A percentile compares a stretch with the other conserved stretches of the same genome.
Conservation (phyloP, 768 basidiomycete genomes). For the Neoboletus brunneissimus region DNA sequence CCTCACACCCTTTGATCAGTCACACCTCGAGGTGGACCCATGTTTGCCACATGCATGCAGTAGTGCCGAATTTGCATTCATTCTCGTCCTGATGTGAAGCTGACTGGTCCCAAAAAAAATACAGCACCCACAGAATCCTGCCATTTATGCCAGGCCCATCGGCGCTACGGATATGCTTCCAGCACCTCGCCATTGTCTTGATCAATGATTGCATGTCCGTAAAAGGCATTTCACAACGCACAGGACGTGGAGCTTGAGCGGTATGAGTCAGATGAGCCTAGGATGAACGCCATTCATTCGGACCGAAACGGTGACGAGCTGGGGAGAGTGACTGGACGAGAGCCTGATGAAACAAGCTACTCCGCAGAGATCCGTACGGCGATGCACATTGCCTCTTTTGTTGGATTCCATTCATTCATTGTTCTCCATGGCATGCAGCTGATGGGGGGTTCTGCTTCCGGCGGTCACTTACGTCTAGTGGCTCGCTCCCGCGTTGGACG, state of each 20-base stretch:
- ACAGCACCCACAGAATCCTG: slow-evolving; percentile 22
- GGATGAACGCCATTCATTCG: slow-evolving; percentile 24
- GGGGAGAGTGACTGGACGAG: slow-evolving; percentile 10
- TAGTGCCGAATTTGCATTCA: slow-evolving; percentile 31
- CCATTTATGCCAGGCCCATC: slow-evolving; percentile 20
- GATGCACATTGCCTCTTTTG: slow-evolving; percentile 13
- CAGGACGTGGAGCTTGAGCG: slow-evolving; percentile 33
- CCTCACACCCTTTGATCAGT: slow-evolving; percentile 32
- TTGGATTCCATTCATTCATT: slow-evolving; percentile 25
- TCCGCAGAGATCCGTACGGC: slow-evolving; percentile 16
- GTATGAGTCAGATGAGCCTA: slow-evolving; percentile 9
- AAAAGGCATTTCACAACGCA: slow-evolving; percentile 24
- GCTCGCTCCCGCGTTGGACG: slow-evolving; percentile 32
- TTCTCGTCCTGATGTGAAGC: slow-evolving; percentile 27
- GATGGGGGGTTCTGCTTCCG: slow-evolving; percentile 26
- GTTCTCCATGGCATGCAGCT: slow-evolving; percentile 17
- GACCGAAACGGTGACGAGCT: slow-evolving; percentile 3
- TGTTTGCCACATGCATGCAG: slow-evolving; percentile 32
- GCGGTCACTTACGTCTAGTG: slow-evolving; percentile 31
- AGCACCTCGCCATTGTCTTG: slow-evolving; percentile 11
- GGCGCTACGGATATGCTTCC: slow-evolving; percentile 20
- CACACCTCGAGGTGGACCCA: slow-evolving; percentile 36
- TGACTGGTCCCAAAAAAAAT: slow-evolving; percentile 16
- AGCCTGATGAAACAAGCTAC: slow-evolving; percentile 13
- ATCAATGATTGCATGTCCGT: slow-evolving; percentile 13